These are phyloP conservation scores for Pyrenochaeta sp. DNA, from an alignment of 2,329 filamentous ascomycete species.

Conservation along the genomic window DNA sequence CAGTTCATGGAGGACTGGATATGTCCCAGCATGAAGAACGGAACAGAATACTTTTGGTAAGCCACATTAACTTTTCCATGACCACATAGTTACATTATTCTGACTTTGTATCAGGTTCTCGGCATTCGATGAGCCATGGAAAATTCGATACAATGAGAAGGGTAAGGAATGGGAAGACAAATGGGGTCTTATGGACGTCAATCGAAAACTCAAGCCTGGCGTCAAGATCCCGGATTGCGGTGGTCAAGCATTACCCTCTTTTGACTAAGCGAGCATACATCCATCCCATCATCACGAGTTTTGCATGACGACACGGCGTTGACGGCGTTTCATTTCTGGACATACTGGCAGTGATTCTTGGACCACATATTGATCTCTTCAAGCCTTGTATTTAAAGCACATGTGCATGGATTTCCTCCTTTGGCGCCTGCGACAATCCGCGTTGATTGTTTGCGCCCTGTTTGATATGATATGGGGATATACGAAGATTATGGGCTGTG, in stretches of 20 bases:
- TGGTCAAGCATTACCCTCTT: conserved; percentile 64
- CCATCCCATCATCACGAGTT: conserved; percentile 11
- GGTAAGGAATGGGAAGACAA: conserved; percentile 87
- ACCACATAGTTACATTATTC: neutral
- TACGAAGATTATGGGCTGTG: neutral
- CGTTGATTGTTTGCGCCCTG: neutral
- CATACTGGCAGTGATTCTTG: conserved; percentile 11
- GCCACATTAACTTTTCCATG: conserved; percentile 27
- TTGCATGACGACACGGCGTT: conserved; percentile 37
- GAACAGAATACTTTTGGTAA: conserved; percentile 92
- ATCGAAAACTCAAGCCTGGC: conserved; percentile 83
- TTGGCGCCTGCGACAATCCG: neutral
- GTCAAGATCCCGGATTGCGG: conserved; percentile 87
- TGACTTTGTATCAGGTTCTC: conserved; percentile 69
- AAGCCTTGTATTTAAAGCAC: conserved; percentile 19
- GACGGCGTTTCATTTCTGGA: conserved; percentile 24
- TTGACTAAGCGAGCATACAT: conserved; percentile 10
- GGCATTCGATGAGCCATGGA: conserved; percentile 97
- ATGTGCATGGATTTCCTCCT: conserved; percentile 7
- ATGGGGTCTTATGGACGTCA: conserved; percentile 89
- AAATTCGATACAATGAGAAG: conserved; percentile 74
- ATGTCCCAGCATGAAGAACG: conserved; percentile 79
- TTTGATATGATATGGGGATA: neutral
- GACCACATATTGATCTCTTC: conserved; percentile 15
- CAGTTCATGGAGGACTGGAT: conserved; percentile 87